Evolutionary conservation across 495 filamentous ascomycete genomes (phyloP).

Genomic region (Neurospora hispaniola): DNA sequence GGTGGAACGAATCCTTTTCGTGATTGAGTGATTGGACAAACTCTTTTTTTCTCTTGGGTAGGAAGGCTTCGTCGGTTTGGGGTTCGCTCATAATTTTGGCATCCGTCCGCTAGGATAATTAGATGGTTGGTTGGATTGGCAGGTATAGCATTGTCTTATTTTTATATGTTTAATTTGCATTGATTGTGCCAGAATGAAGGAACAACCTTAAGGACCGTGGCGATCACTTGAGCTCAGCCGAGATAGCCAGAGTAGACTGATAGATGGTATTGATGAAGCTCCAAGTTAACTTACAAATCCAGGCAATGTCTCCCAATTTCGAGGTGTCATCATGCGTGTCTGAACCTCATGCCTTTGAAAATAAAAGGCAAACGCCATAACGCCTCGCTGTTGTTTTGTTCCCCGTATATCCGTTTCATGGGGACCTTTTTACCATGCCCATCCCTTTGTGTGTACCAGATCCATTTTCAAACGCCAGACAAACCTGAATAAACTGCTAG

Average conservation of each 20-base stretch:
- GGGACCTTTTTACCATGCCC: neutral
- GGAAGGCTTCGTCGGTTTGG: too few relatives aligned
- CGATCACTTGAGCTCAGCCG: neutral
- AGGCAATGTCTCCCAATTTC: neutral
- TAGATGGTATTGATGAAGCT: neutral
- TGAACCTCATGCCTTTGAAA: neutral
- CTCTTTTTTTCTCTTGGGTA: too few relatives aligned
- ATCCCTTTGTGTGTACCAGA: neutral
- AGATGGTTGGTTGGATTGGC: neutral
- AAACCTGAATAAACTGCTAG: neutral
- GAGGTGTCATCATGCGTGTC: neutral
- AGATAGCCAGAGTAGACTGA: neutral
- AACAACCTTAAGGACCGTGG: neutral
- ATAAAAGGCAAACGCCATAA: neutral
- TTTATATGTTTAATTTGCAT: neutral
- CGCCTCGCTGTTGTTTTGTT: neutral
- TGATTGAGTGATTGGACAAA: neutral
- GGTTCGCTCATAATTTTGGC: neutral
- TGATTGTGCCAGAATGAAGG: neutral
- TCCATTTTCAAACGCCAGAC: neutral
- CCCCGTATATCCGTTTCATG: neutral
- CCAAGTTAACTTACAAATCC: neutral
- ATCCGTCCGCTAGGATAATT: neutral
- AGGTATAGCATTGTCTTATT: neutral
- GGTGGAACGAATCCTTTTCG: slow-evolving; percentile 19